phyloP scores from a whole-genome alignment of 495 filamentous ascomycete species.

The Beverwykella pulmonaria region DNA sequence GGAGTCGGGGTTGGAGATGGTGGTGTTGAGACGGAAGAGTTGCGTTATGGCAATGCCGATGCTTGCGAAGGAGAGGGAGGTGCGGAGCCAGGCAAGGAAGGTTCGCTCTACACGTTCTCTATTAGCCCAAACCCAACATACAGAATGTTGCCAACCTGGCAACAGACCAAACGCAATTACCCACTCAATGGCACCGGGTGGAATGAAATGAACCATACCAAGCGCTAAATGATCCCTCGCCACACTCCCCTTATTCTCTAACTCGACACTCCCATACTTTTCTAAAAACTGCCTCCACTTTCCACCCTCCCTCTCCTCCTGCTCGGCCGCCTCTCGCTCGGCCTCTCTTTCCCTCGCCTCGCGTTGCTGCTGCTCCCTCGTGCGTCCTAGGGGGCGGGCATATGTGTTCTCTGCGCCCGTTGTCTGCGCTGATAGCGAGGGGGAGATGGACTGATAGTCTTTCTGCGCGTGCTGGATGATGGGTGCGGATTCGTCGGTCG shows the following conservation, averaged over 20 bases:
- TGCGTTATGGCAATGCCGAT: slow-evolving; percentile 97
- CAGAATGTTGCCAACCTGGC: no score
- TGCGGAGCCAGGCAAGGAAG: slow-evolving; percentile 95
- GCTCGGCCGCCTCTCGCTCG: slow-evolving; percentile 28
- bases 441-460: slow-evolving; percentile 34
- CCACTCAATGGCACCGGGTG: no score
- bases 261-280: slow-evolving; percentile 79
- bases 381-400: background rate
- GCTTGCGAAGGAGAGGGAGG: slow-evolving; percentile 90
- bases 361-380: slow-evolving; percentile 2
- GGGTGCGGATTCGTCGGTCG: slow-evolving; percentile 27
- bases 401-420: background rate
- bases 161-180: no score
- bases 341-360: slow-evolving; percentile 26
- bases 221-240: slow-evolving; percentile 93
- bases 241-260: slow-evolving; percentile 96
- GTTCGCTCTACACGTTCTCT: slow-evolving; percentile 78
- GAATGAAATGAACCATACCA: slow-evolving; percentile 66
- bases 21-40: slow-evolving; percentile 87
- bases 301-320: slow-evolving; percentile 38
- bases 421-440: slow-evolving; percentile 17
- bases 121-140: no score
- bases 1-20: slow-evolving; percentile 47
- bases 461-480: slow-evolving; percentile 23
- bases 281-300: slow-evolving; percentile 60